phyloP scores from a whole-genome alignment of 2,329 filamentous ascomycete species.

The Cytospora piceicola region DNA sequence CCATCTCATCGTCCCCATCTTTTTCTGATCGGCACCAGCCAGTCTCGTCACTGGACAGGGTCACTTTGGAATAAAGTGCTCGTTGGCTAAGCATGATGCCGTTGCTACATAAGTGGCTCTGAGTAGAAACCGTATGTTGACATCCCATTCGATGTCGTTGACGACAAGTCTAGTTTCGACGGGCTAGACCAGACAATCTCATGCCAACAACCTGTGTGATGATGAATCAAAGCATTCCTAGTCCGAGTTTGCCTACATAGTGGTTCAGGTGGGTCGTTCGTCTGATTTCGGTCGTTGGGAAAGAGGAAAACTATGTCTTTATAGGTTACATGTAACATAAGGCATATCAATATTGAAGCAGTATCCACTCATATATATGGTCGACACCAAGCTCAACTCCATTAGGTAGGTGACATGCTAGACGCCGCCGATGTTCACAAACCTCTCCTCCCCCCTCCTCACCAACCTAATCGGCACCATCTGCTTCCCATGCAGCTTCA shows the following conservation, averaged over 20 bases:
- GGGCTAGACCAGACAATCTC: neutral
- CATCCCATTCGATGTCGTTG: neutral
- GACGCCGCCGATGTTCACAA: constrained; percentile 50
- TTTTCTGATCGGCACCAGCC: neutral
- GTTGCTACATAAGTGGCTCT: neutral
- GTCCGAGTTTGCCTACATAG: no score
- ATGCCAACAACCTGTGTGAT: neutral
- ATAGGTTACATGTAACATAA: no score
- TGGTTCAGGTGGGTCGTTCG: neutral
- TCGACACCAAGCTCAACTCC: neutral
- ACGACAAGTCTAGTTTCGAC: neutral
- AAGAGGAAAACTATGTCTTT: no score
- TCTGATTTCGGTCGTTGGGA: neutral
- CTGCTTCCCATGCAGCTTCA: constrained; percentile 66
- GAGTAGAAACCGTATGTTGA: neutral
- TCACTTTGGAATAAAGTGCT: constrained; percentile 1
- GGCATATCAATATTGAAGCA: no score
- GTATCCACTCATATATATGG: neutral
- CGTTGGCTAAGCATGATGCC: neutral
- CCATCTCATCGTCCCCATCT: constrained; percentile 1
- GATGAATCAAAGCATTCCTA: no score
- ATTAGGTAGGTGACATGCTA: neutral
- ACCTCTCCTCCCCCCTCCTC: constrained; percentile 70
- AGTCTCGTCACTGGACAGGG: constrained; percentile 1
- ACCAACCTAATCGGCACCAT: constrained; percentile 71